These are phyloP conservation scores for Xylariaceae sp. DNA, from an alignment of 2,329 filamentous ascomycete species.

Conservation along the genomic window DNA sequence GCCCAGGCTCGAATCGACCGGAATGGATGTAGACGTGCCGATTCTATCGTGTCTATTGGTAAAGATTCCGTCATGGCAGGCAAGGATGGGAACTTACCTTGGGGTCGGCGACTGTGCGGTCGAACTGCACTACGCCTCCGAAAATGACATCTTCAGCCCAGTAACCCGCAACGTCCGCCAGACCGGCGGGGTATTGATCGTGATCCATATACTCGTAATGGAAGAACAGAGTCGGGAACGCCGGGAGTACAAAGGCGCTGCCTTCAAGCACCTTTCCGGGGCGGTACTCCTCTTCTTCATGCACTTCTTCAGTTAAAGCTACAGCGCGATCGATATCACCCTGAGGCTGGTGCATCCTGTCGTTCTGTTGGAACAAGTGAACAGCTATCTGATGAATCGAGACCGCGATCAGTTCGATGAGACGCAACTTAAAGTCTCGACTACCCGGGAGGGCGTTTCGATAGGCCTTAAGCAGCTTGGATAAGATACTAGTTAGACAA, in stretches of 20 bases:
- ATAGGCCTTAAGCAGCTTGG: conserved; percentile 18
- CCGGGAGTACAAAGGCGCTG: not conserved
- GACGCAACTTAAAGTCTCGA: conserved; percentile 17
- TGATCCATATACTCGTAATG: conserved; percentile 18
- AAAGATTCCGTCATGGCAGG: too few relatives aligned
- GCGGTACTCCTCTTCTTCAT: conserved; percentile 5
- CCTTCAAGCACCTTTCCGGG: too few relatives aligned
- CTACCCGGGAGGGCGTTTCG: conserved; percentile 16
- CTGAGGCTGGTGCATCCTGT: conserved; percentile 16
- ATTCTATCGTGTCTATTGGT: too few relatives aligned
- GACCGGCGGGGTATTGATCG: conserved; percentile 21
- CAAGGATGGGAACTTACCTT: conserved; percentile 1
- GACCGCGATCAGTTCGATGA: conserved; percentile 25
- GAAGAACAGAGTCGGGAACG: conserved; percentile 19
- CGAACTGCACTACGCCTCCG: conserved; percentile 22
- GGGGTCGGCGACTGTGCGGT: conserved; percentile 8
- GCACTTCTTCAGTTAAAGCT: conserved; percentile 1
- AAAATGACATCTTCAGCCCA: conserved; percentile 23
- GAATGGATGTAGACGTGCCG: too few relatives aligned
- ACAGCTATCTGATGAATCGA: conserved; percentile 24
- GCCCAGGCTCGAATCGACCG: too few relatives aligned
- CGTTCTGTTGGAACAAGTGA: conserved; percentile 13
- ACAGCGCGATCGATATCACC: conserved; percentile 7
- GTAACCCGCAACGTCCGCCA: conserved; percentile 21
- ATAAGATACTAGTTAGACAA: not conserved